phyloP scores from a whole-genome alignment of 179 eudicot genomes.

The Pouteria campechiana region DNA sequence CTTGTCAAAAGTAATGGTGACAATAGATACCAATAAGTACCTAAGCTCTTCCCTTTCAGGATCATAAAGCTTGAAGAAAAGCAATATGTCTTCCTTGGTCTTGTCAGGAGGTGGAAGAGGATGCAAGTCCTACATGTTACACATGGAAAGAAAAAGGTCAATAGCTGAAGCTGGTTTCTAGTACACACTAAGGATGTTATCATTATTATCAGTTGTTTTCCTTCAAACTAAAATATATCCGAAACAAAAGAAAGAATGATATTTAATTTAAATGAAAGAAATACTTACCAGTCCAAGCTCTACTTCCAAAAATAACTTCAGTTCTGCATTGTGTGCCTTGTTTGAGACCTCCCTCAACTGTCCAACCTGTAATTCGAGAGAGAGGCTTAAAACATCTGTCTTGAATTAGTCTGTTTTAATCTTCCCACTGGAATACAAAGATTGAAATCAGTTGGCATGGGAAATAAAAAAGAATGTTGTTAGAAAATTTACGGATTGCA shows the following conservation, averaged over 20 bases:
- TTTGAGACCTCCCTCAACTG: conserved; percentile 75
- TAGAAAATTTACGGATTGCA: conserved; percentile 46
- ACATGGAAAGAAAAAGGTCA: not conserved
- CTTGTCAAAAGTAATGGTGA: not conserved
- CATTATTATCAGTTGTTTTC: not conserved
- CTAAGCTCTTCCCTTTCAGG: conserved; percentile 79
- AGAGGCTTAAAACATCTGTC: too few species aligned
- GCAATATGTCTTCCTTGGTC: conserved; percentile 75
- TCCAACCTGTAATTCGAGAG: conserved; percentile 89
- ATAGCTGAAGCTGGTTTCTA: not conserved
- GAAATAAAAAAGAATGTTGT: too few species aligned
- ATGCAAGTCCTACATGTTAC: conserved; percentile 42
- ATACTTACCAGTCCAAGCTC: conserved; percentile 54
- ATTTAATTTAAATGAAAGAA: not conserved
- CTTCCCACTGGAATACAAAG: too few species aligned
- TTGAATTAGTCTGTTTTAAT: too few species aligned
- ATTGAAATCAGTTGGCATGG: too few species aligned
- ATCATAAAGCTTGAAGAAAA: conserved; percentile 85
- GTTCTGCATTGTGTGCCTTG: conserved; percentile 64
- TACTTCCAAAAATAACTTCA: conserved; percentile 80
- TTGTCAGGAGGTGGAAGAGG: conserved; percentile 58
- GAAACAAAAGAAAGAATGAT: not conserved
- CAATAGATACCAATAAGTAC: conserved; percentile 14
- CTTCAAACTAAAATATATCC: not conserved
- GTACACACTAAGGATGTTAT: conserved; percentile 1